These are phyloP conservation scores for Pythium biforme DNA, from an alignment of 352 stramenopile genomes.

Conservation along the genomic window DNA sequence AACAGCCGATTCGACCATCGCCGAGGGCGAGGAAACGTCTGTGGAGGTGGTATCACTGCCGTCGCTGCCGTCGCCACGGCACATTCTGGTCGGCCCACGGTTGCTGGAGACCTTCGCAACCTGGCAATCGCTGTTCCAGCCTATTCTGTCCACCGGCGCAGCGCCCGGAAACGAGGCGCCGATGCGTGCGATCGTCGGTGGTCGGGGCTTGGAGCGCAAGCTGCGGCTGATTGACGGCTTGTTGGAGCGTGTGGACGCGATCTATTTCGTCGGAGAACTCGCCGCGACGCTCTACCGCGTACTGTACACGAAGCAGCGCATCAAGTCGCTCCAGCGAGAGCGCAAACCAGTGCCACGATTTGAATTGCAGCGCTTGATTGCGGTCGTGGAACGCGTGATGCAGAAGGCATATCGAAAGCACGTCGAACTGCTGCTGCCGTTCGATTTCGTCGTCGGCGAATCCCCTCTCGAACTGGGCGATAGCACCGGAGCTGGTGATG, in stretches of 20 bases:
- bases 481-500: not conserved
- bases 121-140: conserved; percentile 41
- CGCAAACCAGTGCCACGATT: conserved; percentile 10
- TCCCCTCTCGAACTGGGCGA: conserved; percentile 34
- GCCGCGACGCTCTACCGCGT: conserved; percentile 58
- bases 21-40: not conserved
- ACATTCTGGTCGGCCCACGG: conserved; percentile 23
- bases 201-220: conserved; percentile 48
- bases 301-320: conserved; percentile 31
- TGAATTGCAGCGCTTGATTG: conserved; percentile 18
- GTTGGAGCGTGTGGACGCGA: conserved; percentile 46
- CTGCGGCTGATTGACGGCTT: conserved; percentile 66
- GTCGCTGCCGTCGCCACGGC: not conserved
- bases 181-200: conserved; percentile 53
- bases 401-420: conserved; percentile 65
- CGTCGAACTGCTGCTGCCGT: conserved; percentile 51
- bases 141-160: not conserved
- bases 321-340: conserved; percentile 14
- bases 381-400: conserved; percentile 51
- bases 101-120: conserved; percentile 12
- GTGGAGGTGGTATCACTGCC: no score
- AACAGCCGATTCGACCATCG: not conserved
- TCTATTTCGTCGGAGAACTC: conserved; percentile 72
- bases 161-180: not conserved
- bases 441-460: conserved; percentile 64